Base-by-base conservation (phyloP, 257 asterid species). In the Lantana camara region DNA sequence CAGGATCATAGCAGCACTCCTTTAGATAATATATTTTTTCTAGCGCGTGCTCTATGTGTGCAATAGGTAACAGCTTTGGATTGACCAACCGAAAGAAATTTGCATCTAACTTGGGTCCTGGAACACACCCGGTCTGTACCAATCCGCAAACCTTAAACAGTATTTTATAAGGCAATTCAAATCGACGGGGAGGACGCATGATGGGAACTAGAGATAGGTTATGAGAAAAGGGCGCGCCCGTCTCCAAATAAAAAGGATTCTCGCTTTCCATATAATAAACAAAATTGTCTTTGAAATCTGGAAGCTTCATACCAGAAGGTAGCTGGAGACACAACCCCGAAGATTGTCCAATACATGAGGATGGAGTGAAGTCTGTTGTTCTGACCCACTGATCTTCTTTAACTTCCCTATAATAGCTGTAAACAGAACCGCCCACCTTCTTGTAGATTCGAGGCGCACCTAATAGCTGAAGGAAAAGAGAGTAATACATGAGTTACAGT, bases 1-100 rank as follows among this genome's bases (percentile, higher is more conserved):
- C 79, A 3, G 96, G 97, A 61, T 90, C 86, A 73, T 87, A 93
- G 76, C 99, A 93, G 59, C 99, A 93, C 46, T 87, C 99, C 63
- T 81, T 81, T 40, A 77, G 9, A 63, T 63, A 69, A 73, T 64
- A 76, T 27, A 93, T 69, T 69, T 76, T 81, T 60, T 90, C 95
- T 3, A 90, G 79, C 48, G 95, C 94, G 62, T 82, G 83, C 50
- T 93, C 92, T 24, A 93, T 85, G 75, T 73, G 71, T 40, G 14
- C 73, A 8, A 68, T 60, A 62, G 78, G 54, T 9, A 17, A 1
- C 29, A 16, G 49, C 9, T 2, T 56, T 7, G 96, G 99, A 81
- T 82, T 72, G 68, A 85, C 76, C 72, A 80, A 48, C 23, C 12
- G 34, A 63, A 76, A 90, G 76, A 93, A 93, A 4, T 38, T 24